Percentiles rank a stretch among this genome's conserved stretches.
Evolutionary conservation across 2,329 filamentous ascomycete genomes (phyloP).

Genomic region (Phyllosticta ampelicida): DNA sequence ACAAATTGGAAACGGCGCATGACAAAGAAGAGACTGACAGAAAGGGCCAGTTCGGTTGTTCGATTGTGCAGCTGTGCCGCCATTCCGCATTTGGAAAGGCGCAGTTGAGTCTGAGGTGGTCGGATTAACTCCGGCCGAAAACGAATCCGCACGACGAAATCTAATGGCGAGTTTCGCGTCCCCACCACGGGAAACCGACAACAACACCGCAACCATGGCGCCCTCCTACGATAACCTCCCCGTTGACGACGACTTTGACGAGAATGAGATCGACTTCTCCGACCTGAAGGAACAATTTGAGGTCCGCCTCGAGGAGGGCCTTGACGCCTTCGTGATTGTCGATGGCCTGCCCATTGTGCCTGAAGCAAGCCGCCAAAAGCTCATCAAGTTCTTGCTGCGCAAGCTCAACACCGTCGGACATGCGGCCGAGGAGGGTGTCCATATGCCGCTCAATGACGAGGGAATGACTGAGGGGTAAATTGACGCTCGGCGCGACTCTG

Average conservation of each 20-base stretch:
- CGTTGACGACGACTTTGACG: slow-evolving; percentile 85
- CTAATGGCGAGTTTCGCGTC: slow-evolving; percentile 9
- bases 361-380: slow-evolving; percentile 84
- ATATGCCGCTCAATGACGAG: slow-evolving; percentile 86
- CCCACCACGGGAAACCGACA: slow-evolving; percentile 1
- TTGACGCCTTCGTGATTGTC: slow-evolving; percentile 92
- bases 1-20: background rate
- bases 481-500: slow-evolving; percentile 20
- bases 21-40: background rate
- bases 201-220: slow-evolving; percentile 57
- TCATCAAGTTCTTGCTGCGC: slow-evolving; percentile 91
- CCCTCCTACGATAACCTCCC: slow-evolving; percentile 85
- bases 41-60: background rate
- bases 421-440: slow-evolving; percentile 75
- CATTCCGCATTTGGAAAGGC: slow-evolving; percentile 1
- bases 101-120: background rate
- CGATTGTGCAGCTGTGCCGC: background rate
- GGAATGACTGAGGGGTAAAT: slow-evolving; percentile 75
- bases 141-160: slow-evolving; percentile 4
- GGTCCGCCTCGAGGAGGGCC: slow-evolving; percentile 88
- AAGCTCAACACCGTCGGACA: slow-evolving; percentile 81
- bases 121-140: slow-evolving; percentile 1
- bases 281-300: slow-evolving; percentile 92
- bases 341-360: slow-evolving; percentile 86
- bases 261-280: slow-evolving; percentile 89